These are phyloP conservation scores for Cyamopsis tetragonoloba DNA, from an alignment of 306 rosid species.

Conservation along the genomic window DNA sequence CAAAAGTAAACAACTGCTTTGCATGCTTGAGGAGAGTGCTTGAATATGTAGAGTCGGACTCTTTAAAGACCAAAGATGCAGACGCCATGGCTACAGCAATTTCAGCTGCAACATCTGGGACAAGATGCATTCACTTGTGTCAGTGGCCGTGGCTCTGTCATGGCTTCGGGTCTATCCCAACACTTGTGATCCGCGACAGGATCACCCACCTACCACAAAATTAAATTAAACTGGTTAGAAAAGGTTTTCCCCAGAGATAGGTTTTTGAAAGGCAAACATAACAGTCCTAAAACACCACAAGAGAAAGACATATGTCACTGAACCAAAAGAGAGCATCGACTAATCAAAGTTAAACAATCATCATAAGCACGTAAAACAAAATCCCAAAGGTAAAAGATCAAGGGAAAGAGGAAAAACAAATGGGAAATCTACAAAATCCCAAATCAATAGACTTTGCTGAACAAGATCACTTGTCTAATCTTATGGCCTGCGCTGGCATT, in stretches of 20 bases:
- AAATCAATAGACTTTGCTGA: background rate
- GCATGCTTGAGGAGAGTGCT: constrained; percentile 78
- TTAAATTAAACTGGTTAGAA: constrained; percentile 14
- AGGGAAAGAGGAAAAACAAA: background rate
- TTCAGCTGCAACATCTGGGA: constrained; percentile 94
- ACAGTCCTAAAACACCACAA: background rate
- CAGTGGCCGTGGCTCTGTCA: constrained; percentile 67
- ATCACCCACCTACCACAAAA: constrained; percentile 73
- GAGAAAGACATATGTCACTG: background rate
- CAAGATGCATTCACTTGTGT: constrained; percentile 61
- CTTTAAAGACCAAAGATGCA: constrained; percentile 91
- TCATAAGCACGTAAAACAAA: constrained; percentile 9
- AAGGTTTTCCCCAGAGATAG: background rate
- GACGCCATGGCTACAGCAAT: constrained; percentile 98
- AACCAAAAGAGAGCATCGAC: background rate
- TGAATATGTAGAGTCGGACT: constrained; percentile 54
- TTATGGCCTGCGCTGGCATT: background rate
- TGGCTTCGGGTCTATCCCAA: constrained; percentile 88
- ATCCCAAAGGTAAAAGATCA: background rate
- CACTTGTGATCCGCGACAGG: constrained; percentile 72
- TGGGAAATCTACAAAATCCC: background rate
- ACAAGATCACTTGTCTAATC: constrained; percentile 17
- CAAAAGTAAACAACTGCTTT: constrained; percentile 76
- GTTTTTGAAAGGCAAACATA: background rate
- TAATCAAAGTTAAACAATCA: background rate